These are phyloP conservation scores for Taiozyma onychis DNA, from an alignment of 1,139 yeast species.

Conservation along the genomic window DNA sequence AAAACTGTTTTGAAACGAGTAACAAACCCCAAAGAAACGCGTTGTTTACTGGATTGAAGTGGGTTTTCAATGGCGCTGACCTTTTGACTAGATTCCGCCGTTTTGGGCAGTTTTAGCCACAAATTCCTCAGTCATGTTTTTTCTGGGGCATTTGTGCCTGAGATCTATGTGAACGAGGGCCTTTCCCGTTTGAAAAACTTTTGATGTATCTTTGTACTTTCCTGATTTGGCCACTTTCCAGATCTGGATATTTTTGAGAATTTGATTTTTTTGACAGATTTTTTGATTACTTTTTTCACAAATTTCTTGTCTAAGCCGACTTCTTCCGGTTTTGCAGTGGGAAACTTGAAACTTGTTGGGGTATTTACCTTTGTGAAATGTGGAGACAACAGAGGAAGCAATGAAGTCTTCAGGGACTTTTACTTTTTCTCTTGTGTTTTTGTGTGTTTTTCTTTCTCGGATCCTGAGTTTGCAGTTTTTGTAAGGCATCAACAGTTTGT, in stretches of 20 bases:
- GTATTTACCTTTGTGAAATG: not conserved
- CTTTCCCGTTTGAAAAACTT: conserved; percentile 1
- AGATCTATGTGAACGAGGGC: too few species aligned
- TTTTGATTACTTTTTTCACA: not conserved
- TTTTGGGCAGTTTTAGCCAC: not conserved
- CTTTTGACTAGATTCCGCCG: too few species aligned
- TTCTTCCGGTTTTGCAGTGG: not conserved
- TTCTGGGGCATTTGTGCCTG: not conserved
- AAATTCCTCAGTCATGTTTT: not conserved
- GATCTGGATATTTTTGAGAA: conserved; percentile 15
- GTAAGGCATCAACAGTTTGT: too few species aligned
- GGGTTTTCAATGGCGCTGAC: not conserved
- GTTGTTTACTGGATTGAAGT: not conserved
- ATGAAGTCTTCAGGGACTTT: not conserved
- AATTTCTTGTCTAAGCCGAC: not conserved
- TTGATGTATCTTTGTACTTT: conserved; percentile 21
- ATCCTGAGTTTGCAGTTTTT: too few species aligned
- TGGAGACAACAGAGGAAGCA: not conserved
- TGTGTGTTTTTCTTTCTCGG: too few species aligned
- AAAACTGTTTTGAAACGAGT: not conserved
- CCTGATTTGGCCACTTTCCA: conserved; percentile 14
- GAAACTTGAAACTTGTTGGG: not conserved
- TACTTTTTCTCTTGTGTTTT: not conserved
- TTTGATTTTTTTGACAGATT: not conserved
- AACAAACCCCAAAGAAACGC: not conserved